phyloP scores from a whole-genome alignment of 2,329 filamentous ascomycete species.

The Stagonosporopsis tanaceti region DNA sequence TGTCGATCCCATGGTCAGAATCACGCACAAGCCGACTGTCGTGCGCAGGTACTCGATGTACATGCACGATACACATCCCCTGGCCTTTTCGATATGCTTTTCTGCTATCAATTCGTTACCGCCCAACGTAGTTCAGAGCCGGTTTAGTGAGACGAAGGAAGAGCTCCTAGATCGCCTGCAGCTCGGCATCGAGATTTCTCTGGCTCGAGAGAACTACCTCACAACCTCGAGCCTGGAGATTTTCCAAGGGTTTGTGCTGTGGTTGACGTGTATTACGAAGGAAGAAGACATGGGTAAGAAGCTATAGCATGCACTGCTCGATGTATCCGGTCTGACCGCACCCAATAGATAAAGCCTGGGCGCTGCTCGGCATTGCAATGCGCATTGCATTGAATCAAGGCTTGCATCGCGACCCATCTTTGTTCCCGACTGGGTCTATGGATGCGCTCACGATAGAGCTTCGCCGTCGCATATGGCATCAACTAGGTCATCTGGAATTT shows the following conservation, averaged over 20 bases:
- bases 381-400: conserved; percentile 50
- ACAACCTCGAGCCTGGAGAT: conserved; percentile 50
- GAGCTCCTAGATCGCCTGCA: conserved; percentile 43
- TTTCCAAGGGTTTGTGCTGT: conserved; percentile 48
- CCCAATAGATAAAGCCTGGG: conserved; percentile 47
- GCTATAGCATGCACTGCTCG: not conserved
- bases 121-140: conserved; percentile 38
- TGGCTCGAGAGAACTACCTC: conserved; percentile 48
- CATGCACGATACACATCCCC: conserved; percentile 41
- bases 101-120: conserved; percentile 48
- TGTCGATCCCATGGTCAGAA: conserved; percentile 49
- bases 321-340: not conserved
- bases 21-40: conserved; percentile 46
- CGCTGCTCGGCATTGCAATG: conserved; percentile 47
- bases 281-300: conserved; percentile 50
- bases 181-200: conserved; percentile 46
- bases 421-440: conserved; percentile 48
- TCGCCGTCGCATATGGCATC: conserved; percentile 49
- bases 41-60: conserved; percentile 39
- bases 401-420: conserved; percentile 48
- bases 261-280: conserved; percentile 48
- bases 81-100: conserved; percentile 49
- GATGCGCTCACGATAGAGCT: conserved; percentile 49
- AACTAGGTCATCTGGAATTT: conserved; percentile 49
- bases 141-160: conserved; percentile 46